Base-by-base conservation (phyloP, 179 eudicot genomes). In the Spergularia azorica region DNA sequence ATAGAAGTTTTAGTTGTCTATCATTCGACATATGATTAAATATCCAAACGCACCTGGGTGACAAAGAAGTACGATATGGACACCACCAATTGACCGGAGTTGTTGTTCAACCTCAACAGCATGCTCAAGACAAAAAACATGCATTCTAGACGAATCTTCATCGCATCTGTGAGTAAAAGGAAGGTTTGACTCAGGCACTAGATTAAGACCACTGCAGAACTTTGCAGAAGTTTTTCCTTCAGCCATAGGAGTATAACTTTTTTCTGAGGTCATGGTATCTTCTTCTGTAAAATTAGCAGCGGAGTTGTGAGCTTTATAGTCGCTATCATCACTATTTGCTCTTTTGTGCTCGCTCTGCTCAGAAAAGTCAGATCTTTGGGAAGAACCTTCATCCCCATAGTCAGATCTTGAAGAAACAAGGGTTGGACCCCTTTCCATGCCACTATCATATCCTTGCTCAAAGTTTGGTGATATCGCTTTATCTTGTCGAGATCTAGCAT, bases 101-200 rank as follows among this genome's bases (percentile, higher is more conserved):
- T 72, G 85, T 79, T 89, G 83, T 65, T 87, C 95, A 73, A 95
- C 90, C 84, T 91, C 97, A 76, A 83, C 83, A 76, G 99, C 99
- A 89, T 93, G 98, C 82, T 91, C 90, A 66, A 95, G 98, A 84
- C 99, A 95, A 80, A 95, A 95, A 61, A 95, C 88, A 65, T 95
- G 99, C 88, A 89, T 86, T 80, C 94, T 87, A 10, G 96, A 93
- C 71, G 99, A 90, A 85, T 95, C 99, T 74, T 90, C 91, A 72
- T 89, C 90, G 68, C 86, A 81, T 76, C 88, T 79, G 57, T 81
- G 82, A 69, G 82, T 69, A 80, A 80, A 85, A 56, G 87, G 70
- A 78, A 79, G 63, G 39, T 26, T 77, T 21, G 74, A 72, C 73
- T 79, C 83, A 72, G 79, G 81, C 21, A 76, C 62, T 59, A 77